These are phyloP conservation scores for Boletus vinaceobasis DNA, from an alignment of 768 basidiomycete genomes.

Conservation along the genomic window DNA sequence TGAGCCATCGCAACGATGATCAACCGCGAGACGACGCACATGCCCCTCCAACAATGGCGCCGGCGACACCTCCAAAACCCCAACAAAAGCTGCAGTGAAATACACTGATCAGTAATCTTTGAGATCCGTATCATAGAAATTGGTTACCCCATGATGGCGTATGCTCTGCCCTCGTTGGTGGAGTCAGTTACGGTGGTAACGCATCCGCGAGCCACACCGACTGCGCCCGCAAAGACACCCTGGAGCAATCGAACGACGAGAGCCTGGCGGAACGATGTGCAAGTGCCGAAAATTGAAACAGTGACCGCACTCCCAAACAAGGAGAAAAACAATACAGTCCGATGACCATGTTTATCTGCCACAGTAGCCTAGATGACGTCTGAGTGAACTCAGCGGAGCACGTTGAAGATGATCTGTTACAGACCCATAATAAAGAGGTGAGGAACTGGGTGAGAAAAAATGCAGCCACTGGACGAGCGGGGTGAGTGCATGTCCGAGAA, in stretches of 20 bases:
- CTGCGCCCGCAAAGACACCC: constrained; percentile 89
- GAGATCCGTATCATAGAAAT: constrained; percentile 1
- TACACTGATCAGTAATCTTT: not conserved
- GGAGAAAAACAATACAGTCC: constrained; percentile 80
- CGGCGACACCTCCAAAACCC: constrained; percentile 94
- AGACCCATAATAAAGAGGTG: constrained; percentile 89
- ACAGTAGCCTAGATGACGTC: constrained; percentile 68
- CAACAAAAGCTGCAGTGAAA: constrained; percentile 69
- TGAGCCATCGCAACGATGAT: not conserved
- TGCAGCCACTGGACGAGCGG: constrained; percentile 51
- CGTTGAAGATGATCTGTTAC: constrained; percentile 7
- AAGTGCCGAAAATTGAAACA: constrained; percentile 75
- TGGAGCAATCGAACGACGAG: constrained; percentile 84
- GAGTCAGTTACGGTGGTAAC: constrained; percentile 85
- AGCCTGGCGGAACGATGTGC: constrained; percentile 72
- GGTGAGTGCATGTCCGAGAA: constrained; percentile 9
- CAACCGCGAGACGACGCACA: constrained; percentile 46
- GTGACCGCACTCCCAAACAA: constrained; percentile 82
- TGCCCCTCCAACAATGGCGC: constrained; percentile 80
- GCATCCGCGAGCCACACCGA: constrained; percentile 90
- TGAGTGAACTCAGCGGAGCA: not conserved
- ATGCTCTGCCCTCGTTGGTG: constrained; percentile 91
- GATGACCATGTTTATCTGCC: constrained; percentile 85
- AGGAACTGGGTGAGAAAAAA: constrained; percentile 97
- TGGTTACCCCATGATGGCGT: constrained; percentile 79